Evolutionary conservation across 805 yeast genomes (phyloP), one percentile per base, ranked within the genome.

Genomic region (Candida pseudofarinosa): DNA sequence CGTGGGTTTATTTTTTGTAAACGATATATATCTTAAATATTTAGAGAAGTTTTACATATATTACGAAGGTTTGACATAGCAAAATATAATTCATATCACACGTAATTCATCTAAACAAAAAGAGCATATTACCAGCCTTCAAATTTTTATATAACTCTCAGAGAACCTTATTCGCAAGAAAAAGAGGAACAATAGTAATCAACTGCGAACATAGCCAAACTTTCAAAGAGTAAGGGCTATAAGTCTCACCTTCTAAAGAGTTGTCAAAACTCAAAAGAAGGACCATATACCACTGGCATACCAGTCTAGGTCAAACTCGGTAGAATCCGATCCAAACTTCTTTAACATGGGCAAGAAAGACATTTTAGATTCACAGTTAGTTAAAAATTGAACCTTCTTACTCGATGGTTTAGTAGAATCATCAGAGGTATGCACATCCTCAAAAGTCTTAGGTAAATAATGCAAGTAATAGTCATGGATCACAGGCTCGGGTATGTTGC

Each of bases 231-330:
- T n/a, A n/a, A n/a, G n/a, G n/a, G n/a, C n/a, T n/a, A n/a, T n/a
- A n/a, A n/a, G n/a, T n/a, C n/a, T n/a, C n/a, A n/a, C n/a, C n/a
- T n/a, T n/a, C n/a, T n/a, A n/a, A n/a, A n/a, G n/a, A n/a, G n/a
- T n/a, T n/a, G n/a, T n/a, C n/a, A n/a, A n/a, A n/a, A n/a, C n/a
- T 41, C 42, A 59, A 20, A 50, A 52, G 59, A 60, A 62, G 10
- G 63, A 52, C 55, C 58, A 53, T 55, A 67, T 52, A n/a, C 70
- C 58, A 45, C 52, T 60, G 13, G 58, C 46, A 3, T 56, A 47
- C 75, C 75, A 69, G 49, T 69, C 72, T 19, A 69, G 41, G 1
- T 65, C 70, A 43, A 63, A 61, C 4, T 58, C 56, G 7, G 49
- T 50, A 3, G 50, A 50, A 8, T 32, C 40, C 15, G 38, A 35